phyloP scores from a whole-genome alignment of 1,284 basidiomycete species.

The Trichosporon ovoides region DNA sequence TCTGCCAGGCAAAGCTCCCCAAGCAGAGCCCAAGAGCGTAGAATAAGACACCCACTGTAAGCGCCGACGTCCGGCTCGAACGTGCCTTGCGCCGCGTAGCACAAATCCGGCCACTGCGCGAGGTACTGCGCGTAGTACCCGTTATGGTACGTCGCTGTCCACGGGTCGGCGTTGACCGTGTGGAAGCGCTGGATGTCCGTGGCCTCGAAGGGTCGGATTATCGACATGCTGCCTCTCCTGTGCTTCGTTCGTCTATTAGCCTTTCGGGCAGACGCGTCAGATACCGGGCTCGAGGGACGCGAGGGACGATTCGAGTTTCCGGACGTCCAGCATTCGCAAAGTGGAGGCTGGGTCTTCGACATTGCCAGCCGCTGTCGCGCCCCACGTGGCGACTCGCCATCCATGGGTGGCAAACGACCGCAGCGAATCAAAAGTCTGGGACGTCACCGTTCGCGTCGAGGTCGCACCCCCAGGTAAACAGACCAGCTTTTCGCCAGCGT shows the following conservation, averaged over 20 bases:
- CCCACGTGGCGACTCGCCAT: neutral
- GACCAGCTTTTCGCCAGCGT: neutral
- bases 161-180: conserved; percentile 52
- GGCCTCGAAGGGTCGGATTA: conserved; percentile 51
- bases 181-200: conserved; percentile 52
- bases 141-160: conserved; percentile 53
- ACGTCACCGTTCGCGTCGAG: too few relatives aligned
- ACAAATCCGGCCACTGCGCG: conserved; percentile 44
- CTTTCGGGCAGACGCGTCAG: neutral
- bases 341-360: too few relatives aligned
- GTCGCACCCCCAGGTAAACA: neutral
- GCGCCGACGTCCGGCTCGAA: conserved; percentile 25
- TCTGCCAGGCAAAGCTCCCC: too few relatives aligned
- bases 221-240: conserved; percentile 44
- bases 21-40: too few relatives aligned
- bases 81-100: conserved; percentile 30
- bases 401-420: neutral
- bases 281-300: too few relatives aligned
- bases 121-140: conserved; percentile 45
- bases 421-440: neutral
- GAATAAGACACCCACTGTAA: conserved; percentile 32
- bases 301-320: too few relatives aligned
- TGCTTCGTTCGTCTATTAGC: neutral
- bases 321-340: too few relatives aligned
- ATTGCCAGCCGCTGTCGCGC: too few relatives aligned